Conservation (phyloP, 1,284 basidiomycete genomes). For the Apiotrichum mycotoxinovorans region DNA sequence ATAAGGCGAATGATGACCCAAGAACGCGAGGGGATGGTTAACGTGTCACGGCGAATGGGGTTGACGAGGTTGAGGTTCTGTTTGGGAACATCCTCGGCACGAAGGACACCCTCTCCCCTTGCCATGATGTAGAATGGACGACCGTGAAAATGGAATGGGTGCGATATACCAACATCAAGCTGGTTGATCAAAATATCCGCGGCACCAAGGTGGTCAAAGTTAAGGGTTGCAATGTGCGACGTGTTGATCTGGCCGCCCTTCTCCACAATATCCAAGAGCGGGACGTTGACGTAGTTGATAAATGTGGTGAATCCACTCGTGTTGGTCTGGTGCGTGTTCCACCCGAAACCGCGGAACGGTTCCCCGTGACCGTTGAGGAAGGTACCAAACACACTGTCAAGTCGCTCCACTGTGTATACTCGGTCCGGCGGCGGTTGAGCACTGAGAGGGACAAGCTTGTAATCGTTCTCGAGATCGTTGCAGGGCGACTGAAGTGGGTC, state of each 20-base stretch:
- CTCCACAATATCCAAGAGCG: constrained; percentile 31
- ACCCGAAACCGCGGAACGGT: constrained; percentile 24
- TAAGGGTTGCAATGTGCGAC: constrained; percentile 18
- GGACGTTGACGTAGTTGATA: constrained; percentile 36
- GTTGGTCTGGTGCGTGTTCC: constrained; percentile 19
- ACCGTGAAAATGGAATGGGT: constrained; percentile 46
- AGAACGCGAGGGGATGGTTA: constrained; percentile 26
- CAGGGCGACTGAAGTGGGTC: not conserved
- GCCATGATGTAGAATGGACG: constrained; percentile 35
- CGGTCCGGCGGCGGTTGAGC: constrained; percentile 13
- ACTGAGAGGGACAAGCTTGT: constrained; percentile 9
- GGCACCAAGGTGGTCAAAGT: constrained; percentile 16
- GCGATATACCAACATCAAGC: constrained; percentile 33
- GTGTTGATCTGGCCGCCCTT: constrained; percentile 22
- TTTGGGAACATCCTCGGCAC: constrained; percentile 1
- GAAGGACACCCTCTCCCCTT: constrained; percentile 38
- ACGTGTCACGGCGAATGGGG: constrained; percentile 46
- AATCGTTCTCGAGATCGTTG: not conserved
- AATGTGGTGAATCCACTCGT: constrained; percentile 19
- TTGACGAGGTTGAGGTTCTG: constrained; percentile 34
- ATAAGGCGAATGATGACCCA: too few species aligned
- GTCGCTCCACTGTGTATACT: not conserved
- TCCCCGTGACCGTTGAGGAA: constrained; percentile 27
- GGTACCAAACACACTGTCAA: constrained; percentile 23
- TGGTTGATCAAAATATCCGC: constrained; percentile 39